Conservation (phyloP, 768 basidiomycete species). For the Termitomyces sp. region DNA sequence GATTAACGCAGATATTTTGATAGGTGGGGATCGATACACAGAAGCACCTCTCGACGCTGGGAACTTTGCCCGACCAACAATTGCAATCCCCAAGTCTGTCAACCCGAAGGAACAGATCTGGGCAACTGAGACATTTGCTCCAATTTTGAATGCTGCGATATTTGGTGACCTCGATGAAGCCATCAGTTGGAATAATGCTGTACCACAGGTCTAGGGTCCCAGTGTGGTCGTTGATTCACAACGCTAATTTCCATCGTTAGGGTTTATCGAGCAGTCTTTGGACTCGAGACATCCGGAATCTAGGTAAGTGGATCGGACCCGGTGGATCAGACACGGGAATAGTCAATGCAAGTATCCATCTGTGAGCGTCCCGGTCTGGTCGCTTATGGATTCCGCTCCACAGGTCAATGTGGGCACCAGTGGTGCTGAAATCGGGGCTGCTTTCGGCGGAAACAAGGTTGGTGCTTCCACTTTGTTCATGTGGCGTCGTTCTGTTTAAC, state of each 20-base stretch:
- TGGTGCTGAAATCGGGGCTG: conserved; percentile 65
- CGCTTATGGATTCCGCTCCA: conserved; percentile 3
- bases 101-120: conserved; percentile 55
- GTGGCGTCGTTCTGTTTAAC: conserved; percentile 16
- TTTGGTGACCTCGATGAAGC: conserved; percentile 87
- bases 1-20: conserved; percentile 70
- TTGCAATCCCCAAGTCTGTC: conserved; percentile 60
- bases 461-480: conserved; percentile 10
- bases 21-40: conserved; percentile 58
- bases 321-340: conserved; percentile 88
- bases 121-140: conserved; percentile 82
- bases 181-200: conserved; percentile 85
- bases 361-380: conserved; percentile 7
- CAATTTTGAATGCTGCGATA: conserved; percentile 79
- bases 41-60: conserved; percentile 52
- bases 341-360: conserved; percentile 62
- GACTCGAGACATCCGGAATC: conserved; percentile 76
- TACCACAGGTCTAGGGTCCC: conserved; percentile 54
- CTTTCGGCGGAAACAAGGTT: conserved; percentile 94
- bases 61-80: conserved; percentile 87
- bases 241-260: conserved; percentile 23
- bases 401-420: conserved; percentile 57
- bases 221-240: conserved; percentile 9
- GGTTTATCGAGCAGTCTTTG: conserved; percentile 90
- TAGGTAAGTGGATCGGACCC: conserved; percentile 92